Conservation (phyloP, 768 basidiomycete genomes). For the Hortiboletus campestris region DNA sequence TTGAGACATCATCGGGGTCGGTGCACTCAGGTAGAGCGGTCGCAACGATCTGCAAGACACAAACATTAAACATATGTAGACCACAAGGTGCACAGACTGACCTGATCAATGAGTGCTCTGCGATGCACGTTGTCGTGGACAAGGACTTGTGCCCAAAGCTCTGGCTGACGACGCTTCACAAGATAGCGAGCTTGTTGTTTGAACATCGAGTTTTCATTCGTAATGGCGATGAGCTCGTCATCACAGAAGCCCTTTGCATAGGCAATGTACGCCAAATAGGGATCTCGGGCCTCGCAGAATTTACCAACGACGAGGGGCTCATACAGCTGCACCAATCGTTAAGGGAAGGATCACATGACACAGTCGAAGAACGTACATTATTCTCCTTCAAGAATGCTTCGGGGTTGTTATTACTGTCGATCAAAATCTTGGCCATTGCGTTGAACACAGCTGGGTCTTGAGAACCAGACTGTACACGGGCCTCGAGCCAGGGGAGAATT, state of each 20-base stretch:
- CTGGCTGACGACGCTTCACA: constrained; percentile 91
- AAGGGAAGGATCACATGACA: background rate
- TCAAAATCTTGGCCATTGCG: constrained; percentile 96
- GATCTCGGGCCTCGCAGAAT: constrained; percentile 98
- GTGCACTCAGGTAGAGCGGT: constrained; percentile 96
- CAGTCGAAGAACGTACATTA: constrained; percentile 58
- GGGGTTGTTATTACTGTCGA: constrained; percentile 98
- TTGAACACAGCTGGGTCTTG: constrained; percentile 95
- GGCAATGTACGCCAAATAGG: constrained; percentile 97
- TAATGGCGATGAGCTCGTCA: constrained; percentile 93
- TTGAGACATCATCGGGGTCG: constrained; percentile 96
- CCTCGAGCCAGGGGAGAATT: constrained; percentile 96
- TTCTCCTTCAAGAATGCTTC: constrained; percentile 98
- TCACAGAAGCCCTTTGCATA: constrained; percentile 99
- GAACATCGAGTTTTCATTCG: constrained; percentile 99
- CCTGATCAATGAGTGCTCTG: constrained; percentile 91
- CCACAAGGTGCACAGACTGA: constrained; percentile 25
- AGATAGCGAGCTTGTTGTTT: constrained; percentile 99
- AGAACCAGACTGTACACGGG: constrained; percentile 88
- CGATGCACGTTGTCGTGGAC: constrained; percentile 86
- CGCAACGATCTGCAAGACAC: constrained; percentile 66
- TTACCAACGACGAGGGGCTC: constrained; percentile 97
- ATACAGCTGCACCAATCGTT: constrained; percentile 61
- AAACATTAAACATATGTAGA: background rate
- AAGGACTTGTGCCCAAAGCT: constrained; percentile 96